Evolutionary conservation across 345 rosid species (phyloP), one percentile per base, ranked within the genome.

Genomic region (Bruguiera parviflora): DNA sequence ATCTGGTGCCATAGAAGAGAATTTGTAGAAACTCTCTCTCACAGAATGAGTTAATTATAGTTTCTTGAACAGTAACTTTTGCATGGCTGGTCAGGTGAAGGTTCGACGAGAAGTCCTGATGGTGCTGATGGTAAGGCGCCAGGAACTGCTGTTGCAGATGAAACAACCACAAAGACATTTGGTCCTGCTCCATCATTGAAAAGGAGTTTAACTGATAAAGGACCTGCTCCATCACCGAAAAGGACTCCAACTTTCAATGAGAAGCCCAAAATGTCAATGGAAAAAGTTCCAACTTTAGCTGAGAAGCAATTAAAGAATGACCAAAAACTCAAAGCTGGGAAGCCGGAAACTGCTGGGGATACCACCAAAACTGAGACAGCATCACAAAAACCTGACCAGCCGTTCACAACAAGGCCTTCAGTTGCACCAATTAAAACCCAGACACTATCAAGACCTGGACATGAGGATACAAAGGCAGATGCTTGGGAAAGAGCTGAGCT

Each of bases 401-500:
- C 65, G 52, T 46, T 70, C 29, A 21, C 77, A n/a, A 27, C 61
- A 16, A 73, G 68, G 16, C 82, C 78, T 39, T 33, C 28, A 22
- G 21, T 22, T 3, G 76, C 74, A n/a, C 69, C 33, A 6, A 3
- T 61, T 61, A 68, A 71, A n/a, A 53, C 72, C 21, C 46, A 53
- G 47, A 68, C 35, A 47, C 65, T 79, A 46, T 39, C 59, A 67
- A 59, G 21, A 35, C 69, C 69, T 32, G 75, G 46, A 73, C 39
- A 18, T n/a, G 71, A 63, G 37, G 77, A 71, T 64, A 37, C 73
- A 47, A 62, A 60, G 20, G 91, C 87, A 58, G 88, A 85, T 47
- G 78, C 64, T 18, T 91, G 97, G 97, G 85, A 82, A 75, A 85
- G 67, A 61, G 82, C 78, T 39, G 77, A 91, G 79, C 66, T 81